Conservation (phyloP, 805 yeast genomes). For the Starmerella sp. region DNA sequence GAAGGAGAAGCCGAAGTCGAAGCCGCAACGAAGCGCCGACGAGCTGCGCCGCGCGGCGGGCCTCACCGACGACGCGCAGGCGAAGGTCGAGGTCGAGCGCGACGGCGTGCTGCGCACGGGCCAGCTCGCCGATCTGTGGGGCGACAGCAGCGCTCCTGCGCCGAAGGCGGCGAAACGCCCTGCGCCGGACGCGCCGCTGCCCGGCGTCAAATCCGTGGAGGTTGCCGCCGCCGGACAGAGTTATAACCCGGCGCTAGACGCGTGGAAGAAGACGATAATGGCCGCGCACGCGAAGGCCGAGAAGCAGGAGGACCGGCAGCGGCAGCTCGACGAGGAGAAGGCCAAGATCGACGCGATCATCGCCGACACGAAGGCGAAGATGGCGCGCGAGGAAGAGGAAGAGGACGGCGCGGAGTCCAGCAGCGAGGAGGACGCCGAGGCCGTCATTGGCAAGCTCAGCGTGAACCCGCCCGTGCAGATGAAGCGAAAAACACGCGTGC, state of each 20-base stretch:
- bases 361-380: slow-evolving; percentile 24
- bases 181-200: slow-evolving; percentile 22
- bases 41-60: slow-evolving; percentile 16
- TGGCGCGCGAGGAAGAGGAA: slow-evolving; percentile 46
- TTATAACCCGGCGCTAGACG: slow-evolving; percentile 75
- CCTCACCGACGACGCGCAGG: slow-evolving; percentile 1
- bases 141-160: slow-evolving; percentile 21
- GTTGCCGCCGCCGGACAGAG: slow-evolving; percentile 81
- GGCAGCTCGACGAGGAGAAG: slow-evolving; percentile 50
- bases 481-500: slow-evolving; percentile 64
- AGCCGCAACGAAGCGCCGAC: slow-evolving; percentile 18
- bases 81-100: slow-evolving; percentile 33
- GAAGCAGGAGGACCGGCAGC: slow-evolving; percentile 52
- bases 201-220: slow-evolving; percentile 26
- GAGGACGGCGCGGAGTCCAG: slow-evolving; percentile 24
- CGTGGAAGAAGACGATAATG: slow-evolving; percentile 66
- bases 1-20: slow-evolving; percentile 25
- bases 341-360: slow-evolving; percentile 48
- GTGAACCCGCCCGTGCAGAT: slow-evolving; percentile 56
- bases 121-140: slow-evolving; percentile 61
- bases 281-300: slow-evolving; percentile 57
- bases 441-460: slow-evolving; percentile 38
- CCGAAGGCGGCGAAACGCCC: slow-evolving; percentile 20
- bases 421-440: slow-evolving; percentile 26
- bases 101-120: slow-evolving; percentile 51